Conservation (phyloP, 1,284 basidiomycete species). For the Trichosporon sp. region DNA sequence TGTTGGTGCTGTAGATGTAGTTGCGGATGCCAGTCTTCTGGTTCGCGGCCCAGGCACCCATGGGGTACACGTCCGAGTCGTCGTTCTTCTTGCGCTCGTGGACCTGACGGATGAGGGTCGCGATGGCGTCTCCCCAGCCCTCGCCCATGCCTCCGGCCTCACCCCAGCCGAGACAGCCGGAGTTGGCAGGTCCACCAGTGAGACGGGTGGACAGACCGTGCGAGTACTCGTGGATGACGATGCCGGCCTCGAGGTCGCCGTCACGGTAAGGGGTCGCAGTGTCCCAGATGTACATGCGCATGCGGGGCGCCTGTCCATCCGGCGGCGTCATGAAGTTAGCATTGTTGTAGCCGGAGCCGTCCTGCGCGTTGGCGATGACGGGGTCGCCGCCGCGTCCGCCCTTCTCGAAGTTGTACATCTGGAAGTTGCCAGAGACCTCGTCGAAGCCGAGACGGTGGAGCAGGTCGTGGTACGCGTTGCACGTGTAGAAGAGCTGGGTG, state of each 20-base stretch:
- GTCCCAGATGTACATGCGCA: constrained; percentile 97
- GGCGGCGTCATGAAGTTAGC: constrained; percentile 57
- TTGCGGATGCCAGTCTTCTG: constrained; percentile 72
- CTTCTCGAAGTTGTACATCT: constrained; percentile 88
- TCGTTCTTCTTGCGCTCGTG: constrained; percentile 56
- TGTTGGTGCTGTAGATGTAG: constrained; percentile 75
- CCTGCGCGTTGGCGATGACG: constrained; percentile 91
- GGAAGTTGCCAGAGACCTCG: constrained; percentile 91
- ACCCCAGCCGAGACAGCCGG: constrained; percentile 89
- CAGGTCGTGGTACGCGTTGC: constrained; percentile 63
- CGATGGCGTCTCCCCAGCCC: constrained; percentile 67
- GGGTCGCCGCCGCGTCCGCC: constrained; percentile 83
- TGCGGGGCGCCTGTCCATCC: constrained; percentile 67
- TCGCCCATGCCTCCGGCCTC: constrained; percentile 96
- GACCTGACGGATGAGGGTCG: constrained; percentile 74
- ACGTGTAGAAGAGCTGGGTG: constrained; percentile 88
- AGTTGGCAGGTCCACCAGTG: constrained; percentile 89
- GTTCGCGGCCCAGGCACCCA: constrained; percentile 95
- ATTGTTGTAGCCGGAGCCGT: constrained; percentile 81
- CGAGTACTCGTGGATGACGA: constrained; percentile 80
- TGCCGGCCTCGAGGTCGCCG: constrained; percentile 90
- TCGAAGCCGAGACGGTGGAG: constrained; percentile 73
- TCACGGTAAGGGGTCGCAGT: constrained; percentile 83
- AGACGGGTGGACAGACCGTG: constrained; percentile 90
- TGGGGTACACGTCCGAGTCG: constrained; percentile 56